Evolutionary conservation across 2,329 filamentous ascomycete species (phyloP).

Genomic region (Trichoderma harzianum): DNA sequence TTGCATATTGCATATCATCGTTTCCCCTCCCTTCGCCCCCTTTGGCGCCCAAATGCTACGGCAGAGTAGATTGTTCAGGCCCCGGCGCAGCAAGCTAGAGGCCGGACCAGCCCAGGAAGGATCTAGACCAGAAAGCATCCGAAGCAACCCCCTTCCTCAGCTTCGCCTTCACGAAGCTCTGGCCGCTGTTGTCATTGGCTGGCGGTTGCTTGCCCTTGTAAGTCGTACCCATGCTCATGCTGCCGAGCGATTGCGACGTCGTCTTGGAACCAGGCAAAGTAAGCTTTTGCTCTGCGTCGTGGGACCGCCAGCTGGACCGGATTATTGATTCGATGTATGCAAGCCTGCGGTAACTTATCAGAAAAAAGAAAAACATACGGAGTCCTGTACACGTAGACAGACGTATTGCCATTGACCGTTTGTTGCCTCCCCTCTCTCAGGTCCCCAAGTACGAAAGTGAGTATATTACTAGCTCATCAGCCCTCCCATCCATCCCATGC

Average conservation of each 20-base stretch:
- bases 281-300: slow-evolving; percentile 4
- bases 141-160: slow-evolving; percentile 12
- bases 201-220: not conserved
- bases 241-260: slow-evolving; percentile 2
- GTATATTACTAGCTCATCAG: not conserved
- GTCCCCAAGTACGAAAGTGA: not conserved
- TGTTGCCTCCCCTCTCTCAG: not conserved
- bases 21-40: not conserved
- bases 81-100: slow-evolving; percentile 11
- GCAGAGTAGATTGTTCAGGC: slow-evolving; percentile 12
- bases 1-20: not conserved
- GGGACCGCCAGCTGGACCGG: not conserved
- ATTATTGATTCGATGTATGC: not conserved
- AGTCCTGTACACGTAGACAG: not conserved
- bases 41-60: slow-evolving; percentile 12
- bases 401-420: not conserved
- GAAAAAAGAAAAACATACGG: not conserved
- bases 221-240: slow-evolving; percentile 5
- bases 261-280: not conserved
- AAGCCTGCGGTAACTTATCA: not conserved
- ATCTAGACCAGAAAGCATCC: slow-evolving; percentile 6
- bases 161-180: slow-evolving; percentile 9
- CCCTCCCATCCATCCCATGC: not conserved
- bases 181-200: not conserved
- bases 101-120: slow-evolving; percentile 4